phyloP scores from a whole-genome alignment of 176 grass and related monocot species.

The Hordeum vulgare region DNA sequence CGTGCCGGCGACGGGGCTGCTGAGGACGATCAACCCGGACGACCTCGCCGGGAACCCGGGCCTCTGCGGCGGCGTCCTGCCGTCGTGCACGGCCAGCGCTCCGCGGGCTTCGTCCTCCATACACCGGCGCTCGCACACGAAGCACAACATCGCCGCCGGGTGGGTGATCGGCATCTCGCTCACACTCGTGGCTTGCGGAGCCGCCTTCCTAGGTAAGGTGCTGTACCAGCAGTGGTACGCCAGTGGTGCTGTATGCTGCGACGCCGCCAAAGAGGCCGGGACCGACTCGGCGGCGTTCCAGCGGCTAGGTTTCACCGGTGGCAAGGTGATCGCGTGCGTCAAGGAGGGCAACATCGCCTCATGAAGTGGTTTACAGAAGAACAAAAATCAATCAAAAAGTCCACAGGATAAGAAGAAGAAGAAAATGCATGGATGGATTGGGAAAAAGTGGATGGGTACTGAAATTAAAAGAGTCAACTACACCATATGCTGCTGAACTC shows the following conservation, averaged over 20 bases:
- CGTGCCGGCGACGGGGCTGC: constrained; percentile 59
- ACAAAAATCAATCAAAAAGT: too few species aligned
- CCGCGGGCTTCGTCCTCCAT: constrained; percentile 15
- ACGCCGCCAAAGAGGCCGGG: constrained; percentile 29
- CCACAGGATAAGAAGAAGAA: too few species aligned
- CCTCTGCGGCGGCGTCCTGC: constrained; percentile 65
- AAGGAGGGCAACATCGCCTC: constrained; percentile 66
- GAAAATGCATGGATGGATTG: too few species aligned
- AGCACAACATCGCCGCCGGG: constrained; percentile 52
- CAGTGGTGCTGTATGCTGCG: constrained; percentile 37
- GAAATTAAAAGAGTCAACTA: too few species aligned
- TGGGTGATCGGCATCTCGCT: constrained; percentile 62
- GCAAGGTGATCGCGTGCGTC: constrained; percentile 73
- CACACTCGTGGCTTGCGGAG: constrained; percentile 19
- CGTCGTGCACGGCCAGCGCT: constrained; percentile 28
- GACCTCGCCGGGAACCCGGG: constrained; percentile 79
- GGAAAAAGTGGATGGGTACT: too few species aligned
- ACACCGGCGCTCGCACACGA: constrained; percentile 46
- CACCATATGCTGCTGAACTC: too few species aligned
- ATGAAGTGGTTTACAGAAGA: too few species aligned
- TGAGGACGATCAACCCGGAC: constrained; percentile 74
- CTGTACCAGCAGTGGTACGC: constrained; percentile 55
- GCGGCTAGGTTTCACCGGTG: constrained; percentile 73
- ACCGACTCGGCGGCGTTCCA: constrained; percentile 62
- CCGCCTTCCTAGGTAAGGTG: constrained; percentile 36